Evolutionary conservation across 305 asterid species (phyloP).

Genomic region (Euphrasia arctica): DNA sequence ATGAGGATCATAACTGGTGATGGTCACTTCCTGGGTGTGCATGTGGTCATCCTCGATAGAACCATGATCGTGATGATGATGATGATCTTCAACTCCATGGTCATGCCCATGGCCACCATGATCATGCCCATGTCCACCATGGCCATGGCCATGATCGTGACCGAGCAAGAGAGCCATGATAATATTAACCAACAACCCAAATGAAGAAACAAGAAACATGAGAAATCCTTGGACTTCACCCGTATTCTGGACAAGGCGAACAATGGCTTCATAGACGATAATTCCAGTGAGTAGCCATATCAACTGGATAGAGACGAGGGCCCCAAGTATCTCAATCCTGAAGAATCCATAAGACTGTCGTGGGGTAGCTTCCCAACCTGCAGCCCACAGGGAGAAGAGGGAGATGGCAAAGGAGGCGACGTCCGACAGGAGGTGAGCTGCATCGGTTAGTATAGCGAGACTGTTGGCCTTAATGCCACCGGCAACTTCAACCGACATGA

Average conservation of each 20-base stretch:
- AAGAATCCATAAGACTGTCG: constrained; percentile 89
- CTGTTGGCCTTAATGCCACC: constrained; percentile 86
- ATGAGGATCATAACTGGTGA: constrained; percentile 43
- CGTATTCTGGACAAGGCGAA: constrained; percentile 43
- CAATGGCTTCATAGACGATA: constrained; percentile 84
- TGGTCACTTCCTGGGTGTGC: constrained; percentile 52
- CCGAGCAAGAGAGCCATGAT: constrained; percentile 78
- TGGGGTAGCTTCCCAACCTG: constrained; percentile 92
- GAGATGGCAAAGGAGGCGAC: constrained; percentile 91
- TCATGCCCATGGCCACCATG: constrained; percentile 47
- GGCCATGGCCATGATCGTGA: constrained; percentile 63
- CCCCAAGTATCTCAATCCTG: constrained; percentile 81
- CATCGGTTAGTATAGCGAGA: constrained; percentile 75
- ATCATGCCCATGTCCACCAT: constrained; percentile 35
- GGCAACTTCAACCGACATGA: constrained; percentile 66
- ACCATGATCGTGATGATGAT: constrained; percentile 40
- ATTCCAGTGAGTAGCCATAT: constrained; percentile 95
- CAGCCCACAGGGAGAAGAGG: constrained; percentile 83
- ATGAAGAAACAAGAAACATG: constrained; percentile 76
- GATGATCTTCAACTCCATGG: constrained; percentile 26
- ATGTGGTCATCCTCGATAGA: constrained; percentile 47
- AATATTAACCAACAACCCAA: constrained; percentile 70
- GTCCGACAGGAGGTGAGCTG: constrained; percentile 78
- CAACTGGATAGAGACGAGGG: constrained; percentile 81
- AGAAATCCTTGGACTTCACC: constrained; percentile 83